These are phyloP conservation scores for Ambrosia hybrid DNA, from an alignment of 140 eudicot genomes.

Conservation along the genomic window DNA sequence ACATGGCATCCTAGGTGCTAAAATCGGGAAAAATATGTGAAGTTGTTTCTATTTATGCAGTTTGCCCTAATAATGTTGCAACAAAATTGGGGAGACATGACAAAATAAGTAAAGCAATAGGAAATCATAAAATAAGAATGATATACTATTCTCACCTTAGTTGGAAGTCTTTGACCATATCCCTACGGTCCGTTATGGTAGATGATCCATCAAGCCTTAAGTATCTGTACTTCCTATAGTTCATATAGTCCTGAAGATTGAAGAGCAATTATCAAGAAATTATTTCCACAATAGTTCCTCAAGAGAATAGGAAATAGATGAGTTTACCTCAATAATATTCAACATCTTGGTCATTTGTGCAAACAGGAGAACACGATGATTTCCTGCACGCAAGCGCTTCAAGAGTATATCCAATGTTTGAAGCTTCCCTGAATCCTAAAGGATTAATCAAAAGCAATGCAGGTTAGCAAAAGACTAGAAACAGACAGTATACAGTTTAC, in stretches of 20 bases:
- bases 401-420: conserved; percentile 91
- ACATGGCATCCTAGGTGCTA: no score
- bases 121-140: conserved; percentile 10
- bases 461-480: conserved; percentile 22
- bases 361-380: conserved; percentile 96
- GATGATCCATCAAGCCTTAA: conserved; percentile 98
- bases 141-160: conserved; percentile 50
- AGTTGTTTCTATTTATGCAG: neutral
- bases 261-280: conserved; percentile 13
- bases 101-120: conserved; percentile 10
- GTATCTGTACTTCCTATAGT: conserved; percentile 85
- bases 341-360: conserved; percentile 99
- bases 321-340: conserved; percentile 86
- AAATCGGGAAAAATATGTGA: no score
- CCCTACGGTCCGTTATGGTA: conserved; percentile 90
- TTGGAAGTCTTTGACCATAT: conserved; percentile 97
- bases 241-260: conserved; percentile 87
- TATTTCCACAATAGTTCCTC: neutral
- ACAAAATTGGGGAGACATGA: neutral
- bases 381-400: conserved; percentile 92
- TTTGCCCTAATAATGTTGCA: neutral
- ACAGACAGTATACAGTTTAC: conserved; percentile 9
- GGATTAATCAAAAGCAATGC: conserved; percentile 15
- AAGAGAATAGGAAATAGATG: neutral
- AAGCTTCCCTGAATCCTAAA: conserved; percentile 97